Conservation (phyloP, 1,284 basidiomycete species). For the Malassezia cuniculi region DNA sequence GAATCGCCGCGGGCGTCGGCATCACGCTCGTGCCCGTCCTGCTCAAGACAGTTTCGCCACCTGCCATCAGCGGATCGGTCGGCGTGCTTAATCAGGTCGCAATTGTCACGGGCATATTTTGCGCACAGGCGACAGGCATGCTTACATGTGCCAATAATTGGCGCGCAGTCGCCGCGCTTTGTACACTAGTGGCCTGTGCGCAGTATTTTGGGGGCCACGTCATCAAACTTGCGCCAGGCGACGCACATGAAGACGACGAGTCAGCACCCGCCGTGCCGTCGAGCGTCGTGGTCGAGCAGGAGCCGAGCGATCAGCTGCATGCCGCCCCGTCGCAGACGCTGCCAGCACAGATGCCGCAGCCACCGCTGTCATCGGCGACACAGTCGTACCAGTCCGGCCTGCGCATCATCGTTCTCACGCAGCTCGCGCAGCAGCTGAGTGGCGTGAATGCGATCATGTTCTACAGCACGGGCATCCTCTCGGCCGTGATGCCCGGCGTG, state of each 20-base stretch:
- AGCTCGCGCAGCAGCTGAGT: slow-evolving; percentile 36
- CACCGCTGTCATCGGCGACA: slow-evolving; percentile 14
- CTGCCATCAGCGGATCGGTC: slow-evolving; percentile 57
- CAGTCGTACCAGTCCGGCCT: slow-evolving; percentile 18
- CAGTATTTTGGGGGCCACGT: no score
- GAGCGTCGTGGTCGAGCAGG: not conserved
- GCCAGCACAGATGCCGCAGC: not conserved
- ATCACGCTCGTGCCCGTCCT: slow-evolving; percentile 76
- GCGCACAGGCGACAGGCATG: slow-evolving; percentile 45
- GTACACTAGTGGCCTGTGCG: slow-evolving; percentile 33
- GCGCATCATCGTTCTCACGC: slow-evolving; percentile 28
- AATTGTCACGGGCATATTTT: slow-evolving; percentile 40
- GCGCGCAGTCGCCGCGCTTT: slow-evolving; percentile 44
- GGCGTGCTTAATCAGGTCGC: slow-evolving; percentile 63
- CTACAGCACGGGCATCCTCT: slow-evolving; percentile 37
- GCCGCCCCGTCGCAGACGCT: not conserved
- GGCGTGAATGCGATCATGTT: slow-evolving; percentile 41
- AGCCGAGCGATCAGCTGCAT: not conserved
- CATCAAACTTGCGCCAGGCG: slow-evolving; percentile 30
- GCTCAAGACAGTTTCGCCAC: slow-evolving; percentile 66
- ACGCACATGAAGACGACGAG: not conserved
- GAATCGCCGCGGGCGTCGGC: slow-evolving; percentile 67
- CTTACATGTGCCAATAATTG: slow-evolving; percentile 25
- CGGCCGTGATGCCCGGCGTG: slow-evolving; percentile 20
- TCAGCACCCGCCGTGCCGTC: not conserved